A percentile compares a stretch with the other conserved stretches of the same genome.
Conservation (phyloP, 1,284 basidiomycete species). For the Meripilus lineatus region DNA sequence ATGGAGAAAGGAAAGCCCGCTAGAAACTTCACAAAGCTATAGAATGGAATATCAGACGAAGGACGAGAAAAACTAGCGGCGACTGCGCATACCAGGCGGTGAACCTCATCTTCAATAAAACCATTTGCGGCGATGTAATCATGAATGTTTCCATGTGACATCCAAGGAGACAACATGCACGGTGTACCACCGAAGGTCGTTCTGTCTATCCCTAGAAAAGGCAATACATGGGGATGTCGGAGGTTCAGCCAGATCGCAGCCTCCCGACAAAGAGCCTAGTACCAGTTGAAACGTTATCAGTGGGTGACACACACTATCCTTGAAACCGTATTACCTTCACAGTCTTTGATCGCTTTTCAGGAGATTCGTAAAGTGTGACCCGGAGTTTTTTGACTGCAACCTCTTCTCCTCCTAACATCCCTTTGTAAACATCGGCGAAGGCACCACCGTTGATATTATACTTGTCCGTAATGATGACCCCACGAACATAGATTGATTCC, state of each 20-base stretch:
- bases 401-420: not conserved
- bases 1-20: conserved; percentile 10
- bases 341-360: not conserved
- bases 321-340: not conserved
- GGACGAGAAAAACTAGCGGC: no score
- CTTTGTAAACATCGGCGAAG: conserved; percentile 1
- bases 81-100: no score
- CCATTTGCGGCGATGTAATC: no score
- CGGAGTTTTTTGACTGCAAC: conserved; percentile 4
- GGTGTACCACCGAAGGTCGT: not conserved
- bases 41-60: no score
- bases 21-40: conserved; percentile 7
- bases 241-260: conserved; percentile 3
- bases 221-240: conserved; percentile 4
- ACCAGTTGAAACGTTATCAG: not conserved
- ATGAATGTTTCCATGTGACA: conserved; percentile 4
- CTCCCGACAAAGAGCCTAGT: conserved; percentile 9
- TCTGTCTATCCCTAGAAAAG: conserved; percentile 2
- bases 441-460: not conserved
- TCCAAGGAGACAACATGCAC: conserved; percentile 8
- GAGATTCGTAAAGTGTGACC: not conserved
- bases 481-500: no score
- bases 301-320: not conserved
- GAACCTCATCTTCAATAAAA: no score
- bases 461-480: no score